Evolutionary conservation across 148 eudicot species (phyloP).

Genomic region (Rhododendron vialii): DNA sequence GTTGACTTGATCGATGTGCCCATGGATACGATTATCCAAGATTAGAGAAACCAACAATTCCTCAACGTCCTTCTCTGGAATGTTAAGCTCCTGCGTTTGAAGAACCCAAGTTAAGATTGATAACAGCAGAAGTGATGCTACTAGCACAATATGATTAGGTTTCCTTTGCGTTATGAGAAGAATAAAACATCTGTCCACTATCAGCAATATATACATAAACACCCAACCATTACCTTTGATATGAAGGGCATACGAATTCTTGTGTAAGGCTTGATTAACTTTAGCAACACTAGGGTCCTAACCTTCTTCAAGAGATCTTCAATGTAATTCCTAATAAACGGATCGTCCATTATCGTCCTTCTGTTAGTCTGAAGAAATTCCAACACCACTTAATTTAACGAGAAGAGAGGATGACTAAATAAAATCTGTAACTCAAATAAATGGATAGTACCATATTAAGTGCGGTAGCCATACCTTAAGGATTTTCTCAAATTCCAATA

Average conservation of each 20-base stretch:
- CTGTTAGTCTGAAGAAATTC: constrained; percentile 61
- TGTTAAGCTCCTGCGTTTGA: constrained; percentile 71
- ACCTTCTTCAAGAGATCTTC: constrained; percentile 93
- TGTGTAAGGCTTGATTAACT: constrained; percentile 95
- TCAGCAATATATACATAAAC: neutral
- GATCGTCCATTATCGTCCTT: constrained; percentile 95
- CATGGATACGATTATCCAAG: constrained; percentile 85
- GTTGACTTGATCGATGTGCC: constrained; percentile 98
- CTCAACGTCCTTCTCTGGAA: constrained; percentile 90
- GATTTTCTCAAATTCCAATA: constrained; percentile 92
- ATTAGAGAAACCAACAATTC: constrained; percentile 82
- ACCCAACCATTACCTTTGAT: constrained; percentile 57
- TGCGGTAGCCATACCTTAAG: constrained; percentile 52
- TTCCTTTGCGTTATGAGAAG: neutral
- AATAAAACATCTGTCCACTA: neutral
- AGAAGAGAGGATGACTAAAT: neutral
- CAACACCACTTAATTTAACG: neutral
- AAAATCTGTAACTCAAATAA: neutral
- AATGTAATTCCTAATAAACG: constrained; percentile 84
- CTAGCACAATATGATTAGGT: neutral
- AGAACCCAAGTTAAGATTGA: neutral
- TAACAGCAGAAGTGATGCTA: neutral
- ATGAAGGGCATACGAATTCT: constrained; percentile 94
- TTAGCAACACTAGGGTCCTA: constrained; percentile 95
- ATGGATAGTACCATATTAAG: neutral